Percentiles rank a stretch among this genome's conserved stretches.
Evolutionary conservation across 768 basidiomycete genomes (phyloP).

Genomic region (Termitomyces sp.): DNA sequence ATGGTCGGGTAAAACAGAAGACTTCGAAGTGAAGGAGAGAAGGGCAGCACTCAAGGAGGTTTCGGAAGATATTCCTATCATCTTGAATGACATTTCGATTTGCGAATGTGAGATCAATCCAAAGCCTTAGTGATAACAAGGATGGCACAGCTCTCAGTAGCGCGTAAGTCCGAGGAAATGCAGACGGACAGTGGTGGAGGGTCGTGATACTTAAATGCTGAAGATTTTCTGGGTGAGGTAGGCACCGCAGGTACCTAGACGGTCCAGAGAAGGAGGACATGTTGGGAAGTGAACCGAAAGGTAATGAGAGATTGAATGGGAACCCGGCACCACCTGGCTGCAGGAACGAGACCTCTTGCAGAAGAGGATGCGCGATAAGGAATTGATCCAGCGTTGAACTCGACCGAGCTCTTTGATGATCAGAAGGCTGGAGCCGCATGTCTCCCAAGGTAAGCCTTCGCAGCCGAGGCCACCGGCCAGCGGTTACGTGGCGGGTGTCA

Average conservation of each 20-base stretch:
- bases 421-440: constrained; percentile 17
- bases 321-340: constrained; percentile 26
- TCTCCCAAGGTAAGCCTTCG: constrained; percentile 29
- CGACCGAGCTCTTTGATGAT: constrained; percentile 16
- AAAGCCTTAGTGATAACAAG: constrained; percentile 24
- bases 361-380: constrained; percentile 24
- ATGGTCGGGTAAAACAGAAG: constrained; percentile 30
- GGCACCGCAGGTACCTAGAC: constrained; percentile 21
- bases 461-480: constrained; percentile 31
- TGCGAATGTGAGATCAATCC: constrained; percentile 31
- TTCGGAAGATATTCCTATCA: constrained; percentile 22
- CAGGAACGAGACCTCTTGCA: constrained; percentile 23
- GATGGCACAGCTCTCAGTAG: constrained; percentile 22
- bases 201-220: constrained; percentile 25
- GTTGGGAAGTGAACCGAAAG: constrained; percentile 19
- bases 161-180: constrained; percentile 26
- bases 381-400: constrained; percentile 26
- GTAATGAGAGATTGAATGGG: constrained; percentile 19
- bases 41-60: constrained; percentile 25
- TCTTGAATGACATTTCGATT: constrained; percentile 20
- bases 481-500: constrained; percentile 29
- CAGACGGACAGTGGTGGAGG: constrained; percentile 26
- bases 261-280: constrained; percentile 28
- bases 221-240: constrained; percentile 23
- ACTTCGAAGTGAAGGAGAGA: constrained; percentile 26